Evolutionary conservation across 2,329 filamentous ascomycete genomes (phyloP), one percentile per base, ranked within the genome.

Genomic region (Colletotrichum viniferum): DNA sequence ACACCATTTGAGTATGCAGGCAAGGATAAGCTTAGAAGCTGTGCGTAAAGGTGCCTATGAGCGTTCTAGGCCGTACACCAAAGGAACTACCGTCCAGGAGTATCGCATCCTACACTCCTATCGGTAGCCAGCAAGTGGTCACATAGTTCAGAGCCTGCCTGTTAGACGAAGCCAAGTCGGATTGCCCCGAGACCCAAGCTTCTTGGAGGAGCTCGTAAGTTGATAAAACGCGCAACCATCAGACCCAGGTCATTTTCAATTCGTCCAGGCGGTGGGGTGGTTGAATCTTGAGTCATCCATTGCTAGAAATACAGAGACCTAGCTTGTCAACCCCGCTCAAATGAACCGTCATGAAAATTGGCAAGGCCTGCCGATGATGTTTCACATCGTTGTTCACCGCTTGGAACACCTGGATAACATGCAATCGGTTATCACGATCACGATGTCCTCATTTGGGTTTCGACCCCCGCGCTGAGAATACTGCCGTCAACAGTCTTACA

Each of bases 1-100:
- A 10, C 14, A 13, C 7, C 10, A n/a, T 58, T 21, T 38, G 28
- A 32, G 18, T 55, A 21, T 36, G n/a, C 6, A 56, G n/a, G 6
- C n/a, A 34, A 36, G 64, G 16, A 36, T 67, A 67, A 67, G 48
- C 64, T 67, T 58, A 38, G 30, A 65, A 13, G n/a, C 13, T 36
- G 26, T 18, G 21, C 24, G 2, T 32, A 18, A 21, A 3, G n/a
- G 18, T 28, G 9, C 14, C 28, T 48, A 16, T 52, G 16, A 16
- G 58, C 16, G 32, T 26, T 36, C 13, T 63, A 18, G n/a, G 21
- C 10, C 34, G 14, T 2, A 63, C 14, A 43, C 34, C 34, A 21
- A 24, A 43, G 6, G n/a, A 21, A 52, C 43, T 21, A 52, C 43
- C 10, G n/a, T 52, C 1, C n/a, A 21, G 0, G n/a, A 52, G 43